Conservation (phyloP, 306 rosid genomes). For the Benincasa hispida region DNA sequence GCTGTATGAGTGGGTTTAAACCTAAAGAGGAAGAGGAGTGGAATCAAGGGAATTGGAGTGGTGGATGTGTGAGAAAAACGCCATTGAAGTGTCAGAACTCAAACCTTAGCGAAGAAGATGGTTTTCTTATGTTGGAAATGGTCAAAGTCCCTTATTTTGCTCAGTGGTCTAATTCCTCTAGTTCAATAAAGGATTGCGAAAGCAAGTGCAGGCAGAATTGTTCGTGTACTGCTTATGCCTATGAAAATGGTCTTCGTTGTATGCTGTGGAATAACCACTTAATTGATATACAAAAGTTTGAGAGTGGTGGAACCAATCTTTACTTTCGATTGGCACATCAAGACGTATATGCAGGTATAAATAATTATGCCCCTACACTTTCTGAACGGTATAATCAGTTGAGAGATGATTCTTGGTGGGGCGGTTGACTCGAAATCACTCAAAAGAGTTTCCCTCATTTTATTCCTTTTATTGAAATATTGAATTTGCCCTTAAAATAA, state of each 20-base stretch:
- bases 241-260: conserved; percentile 25
- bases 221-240: conserved; percentile 10
- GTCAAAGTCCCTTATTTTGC: conserved; percentile 22
- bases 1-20: conserved; percentile 34
- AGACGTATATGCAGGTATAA: neutral
- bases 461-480: too few relatives aligned
- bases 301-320: neutral
- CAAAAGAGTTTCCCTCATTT: too few relatives aligned
- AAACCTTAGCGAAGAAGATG: conserved; percentile 6
- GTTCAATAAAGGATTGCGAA: neutral
- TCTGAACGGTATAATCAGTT: too few relatives aligned
- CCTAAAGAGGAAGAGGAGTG: conserved; percentile 17
- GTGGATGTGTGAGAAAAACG: conserved; percentile 24
- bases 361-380: too few relatives aligned
- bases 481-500: too few relatives aligned
- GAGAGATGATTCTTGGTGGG: too few relatives aligned
- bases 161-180: neutral
- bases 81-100: conserved; percentile 19
- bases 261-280: conserved; percentile 27
- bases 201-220: neutral
- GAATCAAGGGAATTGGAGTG: conserved; percentile 15
- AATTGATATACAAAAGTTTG: conserved; percentile 14
- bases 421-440: too few relatives aligned
- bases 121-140: conserved; percentile 10
- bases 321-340: neutral